Conservation (phyloP, 2,329 filamentous ascomycete genomes). For the Alternaria postmessia region DNA sequence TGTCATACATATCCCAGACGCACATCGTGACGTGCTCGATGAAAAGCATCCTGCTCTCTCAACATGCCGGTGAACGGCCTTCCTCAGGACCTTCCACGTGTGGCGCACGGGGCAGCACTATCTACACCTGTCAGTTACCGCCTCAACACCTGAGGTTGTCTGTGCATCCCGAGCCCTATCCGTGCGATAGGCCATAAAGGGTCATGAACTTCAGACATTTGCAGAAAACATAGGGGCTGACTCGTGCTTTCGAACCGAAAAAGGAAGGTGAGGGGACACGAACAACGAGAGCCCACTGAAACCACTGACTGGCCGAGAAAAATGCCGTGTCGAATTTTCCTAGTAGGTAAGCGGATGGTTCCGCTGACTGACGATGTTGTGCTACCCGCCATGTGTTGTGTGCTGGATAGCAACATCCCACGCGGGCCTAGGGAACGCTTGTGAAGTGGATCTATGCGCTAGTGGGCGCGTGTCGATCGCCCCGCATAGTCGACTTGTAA, state of each 20-base stretch:
- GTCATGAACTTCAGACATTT: not conserved
- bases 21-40: slow-evolving; percentile 9
- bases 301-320: not conserved
- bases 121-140: not conserved
- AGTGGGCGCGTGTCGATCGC: slow-evolving; percentile 5
- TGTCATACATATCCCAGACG: not conserved
- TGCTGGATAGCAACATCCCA: slow-evolving; percentile 2
- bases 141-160: not conserved
- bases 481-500: slow-evolving; percentile 8
- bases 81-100: slow-evolving; percentile 1
- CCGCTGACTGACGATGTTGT: slow-evolving; percentile 1
- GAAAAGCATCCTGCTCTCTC: slow-evolving; percentile 8
- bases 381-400: slow-evolving; percentile 4
- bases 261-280: not conserved
- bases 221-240: slow-evolving; percentile 3
- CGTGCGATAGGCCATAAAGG: not conserved
- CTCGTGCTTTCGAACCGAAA: not conserved
- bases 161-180: not conserved
- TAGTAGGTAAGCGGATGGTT: slow-evolving; percentile 1
- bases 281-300: not conserved
- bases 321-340: slow-evolving; percentile 4
- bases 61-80: not conserved
- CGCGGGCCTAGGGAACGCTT: slow-evolving; percentile 1
- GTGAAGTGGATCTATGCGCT: slow-evolving; percentile 1
- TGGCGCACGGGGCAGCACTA: slow-evolving; percentile 7